A percentile compares a stretch with the other conserved stretches of the same genome.
phyloP scores from a whole-genome alignment of 257 asterid genomes.

The Paulownia fortunei region DNA sequence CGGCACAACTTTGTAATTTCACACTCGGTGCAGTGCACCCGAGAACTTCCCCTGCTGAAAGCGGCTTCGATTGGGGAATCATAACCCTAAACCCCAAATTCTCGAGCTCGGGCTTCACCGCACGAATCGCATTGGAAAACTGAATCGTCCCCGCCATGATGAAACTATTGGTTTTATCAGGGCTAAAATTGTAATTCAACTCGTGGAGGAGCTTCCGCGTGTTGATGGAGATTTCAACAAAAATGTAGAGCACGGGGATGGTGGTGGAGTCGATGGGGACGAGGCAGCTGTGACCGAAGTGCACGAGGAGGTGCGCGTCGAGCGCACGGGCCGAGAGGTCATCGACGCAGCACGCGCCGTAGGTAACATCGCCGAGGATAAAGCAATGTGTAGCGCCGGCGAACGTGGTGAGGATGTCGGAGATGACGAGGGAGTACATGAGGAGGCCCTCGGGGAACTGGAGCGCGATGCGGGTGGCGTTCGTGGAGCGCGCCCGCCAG shows the following conservation, averaged over 20 bases:
- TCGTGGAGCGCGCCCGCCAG: constrained; percentile 72
- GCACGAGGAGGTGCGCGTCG: constrained; percentile 81
- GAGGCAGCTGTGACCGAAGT: constrained; percentile 95
- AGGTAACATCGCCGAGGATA: constrained; percentile 94
- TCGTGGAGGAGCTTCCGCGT: constrained; percentile 60
- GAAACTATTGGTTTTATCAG: constrained; percentile 49
- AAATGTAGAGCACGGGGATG: constrained; percentile 79
- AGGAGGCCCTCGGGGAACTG: constrained; percentile 97
- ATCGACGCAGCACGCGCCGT: constrained; percentile 96
- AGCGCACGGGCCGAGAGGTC: constrained; percentile 94
- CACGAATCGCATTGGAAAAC: constrained; percentile 80
- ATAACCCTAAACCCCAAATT: constrained; percentile 80
- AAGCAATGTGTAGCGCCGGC: constrained; percentile 78
- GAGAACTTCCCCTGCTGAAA: constrained; percentile 94
- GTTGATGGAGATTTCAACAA: constrained; percentile 82
- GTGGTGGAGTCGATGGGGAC: constrained; percentile 84
- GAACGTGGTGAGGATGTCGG: constrained; percentile 86
- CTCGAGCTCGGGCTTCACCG: constrained; percentile 84
- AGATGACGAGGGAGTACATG: constrained; percentile 80
- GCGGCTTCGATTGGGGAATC: constrained; percentile 89
- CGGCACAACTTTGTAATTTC: constrained; percentile 35
- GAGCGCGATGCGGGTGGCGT: constrained; percentile 82
- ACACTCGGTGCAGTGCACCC: constrained; percentile 96
- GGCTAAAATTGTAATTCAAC: constrained; percentile 59
- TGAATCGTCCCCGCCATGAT: constrained; percentile 94